These are phyloP conservation scores for Rubia peregrina DNA, from an alignment of 305 asterid species.

Conservation along the genomic window DNA sequence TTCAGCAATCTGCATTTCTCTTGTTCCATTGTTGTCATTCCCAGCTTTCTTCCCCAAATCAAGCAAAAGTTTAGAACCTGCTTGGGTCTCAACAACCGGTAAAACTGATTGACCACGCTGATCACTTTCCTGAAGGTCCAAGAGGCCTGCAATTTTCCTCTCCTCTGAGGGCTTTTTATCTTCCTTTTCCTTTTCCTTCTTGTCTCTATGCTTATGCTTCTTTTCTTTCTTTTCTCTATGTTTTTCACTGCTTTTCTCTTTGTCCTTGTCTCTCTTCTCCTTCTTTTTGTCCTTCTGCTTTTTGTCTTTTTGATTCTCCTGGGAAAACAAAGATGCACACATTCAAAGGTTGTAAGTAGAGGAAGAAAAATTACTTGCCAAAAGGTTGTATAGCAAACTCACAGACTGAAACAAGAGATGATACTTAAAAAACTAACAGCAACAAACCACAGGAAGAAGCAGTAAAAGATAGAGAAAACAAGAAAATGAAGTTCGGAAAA, in stretches of 20 bases:
- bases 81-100: constrained; percentile 18
- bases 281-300: constrained; percentile 53
- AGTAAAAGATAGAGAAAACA: not conserved
- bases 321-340: constrained; percentile 10
- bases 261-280: constrained; percentile 44
- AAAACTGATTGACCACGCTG: constrained; percentile 23
- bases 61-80: constrained; percentile 21
- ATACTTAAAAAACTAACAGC: not conserved
- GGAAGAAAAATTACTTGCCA: not conserved
- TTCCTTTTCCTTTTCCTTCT: constrained; percentile 35
- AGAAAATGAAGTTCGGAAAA: not conserved
- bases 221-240: constrained; percentile 47
- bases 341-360: not conserved
- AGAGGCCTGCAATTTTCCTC: constrained; percentile 6
- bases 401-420: not conserved
- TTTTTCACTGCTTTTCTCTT: constrained; percentile 42
- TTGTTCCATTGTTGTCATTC: constrained; percentile 33
- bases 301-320: constrained; percentile 54
- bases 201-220: constrained; percentile 44
- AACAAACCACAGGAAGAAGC: not conserved
- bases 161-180: constrained; percentile 29
- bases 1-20: constrained; percentile 24
- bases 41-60: constrained; percentile 40
- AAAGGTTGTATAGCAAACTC: not conserved
- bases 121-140: constrained; percentile 30